phyloP scores from a whole-genome alignment of 1,284 basidiomycete species.

The Sphagnurus paluster region DNA sequence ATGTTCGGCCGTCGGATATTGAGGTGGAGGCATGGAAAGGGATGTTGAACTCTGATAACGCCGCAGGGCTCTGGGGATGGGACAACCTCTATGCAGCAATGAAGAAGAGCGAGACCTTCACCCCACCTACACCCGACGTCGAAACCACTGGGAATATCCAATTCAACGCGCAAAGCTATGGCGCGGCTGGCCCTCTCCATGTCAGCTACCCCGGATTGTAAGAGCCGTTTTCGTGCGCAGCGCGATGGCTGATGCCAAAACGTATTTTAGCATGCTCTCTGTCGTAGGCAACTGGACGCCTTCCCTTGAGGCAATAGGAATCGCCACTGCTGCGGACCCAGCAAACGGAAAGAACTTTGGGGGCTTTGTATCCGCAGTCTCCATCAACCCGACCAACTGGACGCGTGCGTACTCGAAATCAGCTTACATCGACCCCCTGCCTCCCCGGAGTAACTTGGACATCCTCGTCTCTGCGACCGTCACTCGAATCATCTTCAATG shows the following conservation, averaged over 20 bases:
- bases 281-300: conserved; percentile 33
- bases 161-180: conserved; percentile 41
- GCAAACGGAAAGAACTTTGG: conserved; percentile 34
- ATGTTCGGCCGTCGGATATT: conserved; percentile 49
- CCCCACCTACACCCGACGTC: conserved; percentile 37
- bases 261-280: conserved; percentile 24
- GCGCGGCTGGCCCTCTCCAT: conserved; percentile 47
- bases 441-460: conserved; percentile 35
- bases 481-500: conserved; percentile 32
- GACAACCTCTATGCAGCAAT: conserved; percentile 48
- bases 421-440: conserved; percentile 60
- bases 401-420: conserved; percentile 44
- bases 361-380: conserved; percentile 31
- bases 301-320: conserved; percentile 29
- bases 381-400: conserved; percentile 39
- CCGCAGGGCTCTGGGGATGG: conserved; percentile 53
- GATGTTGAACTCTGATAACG: conserved; percentile 37
- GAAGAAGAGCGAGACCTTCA: conserved; percentile 54
- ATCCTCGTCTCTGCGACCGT: conserved; percentile 36
- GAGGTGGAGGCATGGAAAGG: conserved; percentile 59
- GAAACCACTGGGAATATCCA: conserved; percentile 38
- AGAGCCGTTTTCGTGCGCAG: conserved; percentile 20
- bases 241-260: not conserved
- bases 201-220: conserved; percentile 53
- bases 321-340: conserved; percentile 27